Evolutionary conservation across 345 rosid species (phyloP).

Genomic region (Citrus cavaleriei): DNA sequence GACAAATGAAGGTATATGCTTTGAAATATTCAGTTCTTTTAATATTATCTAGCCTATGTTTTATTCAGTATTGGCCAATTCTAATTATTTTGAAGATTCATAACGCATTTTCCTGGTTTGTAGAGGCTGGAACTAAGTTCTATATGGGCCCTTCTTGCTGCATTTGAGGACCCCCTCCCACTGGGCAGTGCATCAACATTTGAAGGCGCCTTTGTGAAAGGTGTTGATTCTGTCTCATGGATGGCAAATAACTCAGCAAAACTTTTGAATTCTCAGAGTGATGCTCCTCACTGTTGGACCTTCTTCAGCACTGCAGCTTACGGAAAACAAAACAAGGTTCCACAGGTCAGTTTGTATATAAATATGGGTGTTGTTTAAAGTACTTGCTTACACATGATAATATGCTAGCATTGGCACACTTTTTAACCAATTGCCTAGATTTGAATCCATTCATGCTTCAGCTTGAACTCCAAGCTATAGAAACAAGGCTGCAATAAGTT

Average conservation of each 20-base stretch:
- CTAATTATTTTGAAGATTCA: neutral
- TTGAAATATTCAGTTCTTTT: neutral
- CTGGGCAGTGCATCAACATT: constrained; percentile 31
- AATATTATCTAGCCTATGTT: neutral
- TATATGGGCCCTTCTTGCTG: constrained; percentile 91
- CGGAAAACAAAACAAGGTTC: constrained; percentile 33
- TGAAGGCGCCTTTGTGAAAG: constrained; percentile 93
- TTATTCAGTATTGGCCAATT: neutral
- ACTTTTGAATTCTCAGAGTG: constrained; percentile 35
- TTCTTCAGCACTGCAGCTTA: constrained; percentile 40
- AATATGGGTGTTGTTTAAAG: too few relatives aligned
- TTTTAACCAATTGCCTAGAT: too few relatives aligned
- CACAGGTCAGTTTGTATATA: too few relatives aligned
- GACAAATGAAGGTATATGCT: constrained; percentile 80
- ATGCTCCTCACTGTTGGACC: constrained; percentile 72
- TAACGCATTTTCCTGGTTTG: neutral
- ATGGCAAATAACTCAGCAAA: constrained; percentile 83
- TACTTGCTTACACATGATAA: too few relatives aligned
- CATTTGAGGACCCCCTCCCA: constrained; percentile 85
- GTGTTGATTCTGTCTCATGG: constrained; percentile 83
- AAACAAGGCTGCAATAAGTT: neutral
- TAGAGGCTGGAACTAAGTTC: constrained; percentile 79
- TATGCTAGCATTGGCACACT: too few relatives aligned
- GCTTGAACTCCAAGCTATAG: too few relatives aligned
- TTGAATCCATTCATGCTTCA: too few relatives aligned